Evolutionary conservation across 2,329 filamentous ascomycete genomes (phyloP), one percentile per base, ranked within the genome.

Genomic region (Ophiostoma angusticollis): DNA sequence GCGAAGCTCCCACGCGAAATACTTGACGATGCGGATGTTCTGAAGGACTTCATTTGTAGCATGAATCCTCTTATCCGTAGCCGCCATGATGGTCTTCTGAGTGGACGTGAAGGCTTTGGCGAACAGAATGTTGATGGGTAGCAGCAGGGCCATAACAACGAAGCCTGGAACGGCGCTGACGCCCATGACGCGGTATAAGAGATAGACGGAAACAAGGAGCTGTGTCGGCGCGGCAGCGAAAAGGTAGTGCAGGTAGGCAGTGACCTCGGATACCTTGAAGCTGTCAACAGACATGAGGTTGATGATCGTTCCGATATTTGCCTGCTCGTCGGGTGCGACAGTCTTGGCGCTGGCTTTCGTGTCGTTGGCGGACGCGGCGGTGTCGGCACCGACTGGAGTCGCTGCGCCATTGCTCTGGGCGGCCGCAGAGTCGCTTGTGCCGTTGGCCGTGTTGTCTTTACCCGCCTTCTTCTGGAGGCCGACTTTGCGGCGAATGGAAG

Each of bases 261-360:
- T 91, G 43, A 94, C 80, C 56, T 98, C 91, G 45, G 84, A 83
- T 40, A 98, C 85, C 63, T 98, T 98, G 74, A 96, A 96, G 34
- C 89, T 95, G 64, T 98, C 93, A 29, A 98, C 93, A 9, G 91
- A 93, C 91, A 98, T 98, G 48, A 98, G 68, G 58, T 96, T 98
- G 65, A 98, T 98, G 53, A 98, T 95, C n/a, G 91, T 93, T 46
- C 93, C 91, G 36, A 93, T 71, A 45, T 91, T 95, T 28, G 86
- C 89, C 61, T 93, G 85, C 42, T 80, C 72, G 45, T 85, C 79
- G 2, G 50, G 23, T n/a, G n/a, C 9, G 50, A 37, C 63, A 57
- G 39, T 56, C 58, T 29, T 58, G n/a, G n/a, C n/a, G n/a, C n/a
- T 49, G 18, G 55, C 55, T 41, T 62, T 61, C 28, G 52, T 37